Base-by-base conservation (phyloP, 805 yeast species). In the Pichia sporocuriosa region DNA sequence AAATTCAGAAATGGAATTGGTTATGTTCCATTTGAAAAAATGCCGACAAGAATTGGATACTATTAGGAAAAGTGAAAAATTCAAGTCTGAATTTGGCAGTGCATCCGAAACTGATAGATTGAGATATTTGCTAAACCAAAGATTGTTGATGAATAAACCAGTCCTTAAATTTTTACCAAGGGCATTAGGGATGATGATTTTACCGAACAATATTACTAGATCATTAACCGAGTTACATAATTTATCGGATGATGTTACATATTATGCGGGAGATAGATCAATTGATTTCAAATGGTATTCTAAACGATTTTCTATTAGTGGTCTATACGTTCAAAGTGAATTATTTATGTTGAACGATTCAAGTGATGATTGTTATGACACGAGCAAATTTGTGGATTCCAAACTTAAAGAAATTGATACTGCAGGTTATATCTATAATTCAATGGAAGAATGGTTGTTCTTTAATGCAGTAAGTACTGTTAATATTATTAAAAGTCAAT, bases 221-320 rank as follows among this genome's bases (percentile, higher is more conserved):
- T 75, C 93, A 0, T 52, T 84, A 37, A 74, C 73, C 28, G 94
- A 86, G 55, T 71, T 93, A 43, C 83, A 79, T 51, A 72, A 75
- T 39, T 68, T 89, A 42, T 72, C 87, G 11, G 97, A 90, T 63
- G 97, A 93, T 57, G 70, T 90, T 45, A 75, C 85, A 34, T 87
- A 64, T 60, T 78, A 76, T 51, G 79, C 95, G 0, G 93, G 89
- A 10, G 97, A 89, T 57, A 55, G 61, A 40, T 74, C 93, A 17
- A 79, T 79, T 49, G 96, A 87, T 59, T 80, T 84, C 58, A 82
- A 86, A 4, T 90, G 98, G 98, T 90, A 90, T 61, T 68, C 94
- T n/a, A 84, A 88, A 56, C 69, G 98, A 49, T 65, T 82, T 13
- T 73, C 84, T 8, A 57, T 90, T 13, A 73, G 84, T 20, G 69